Percentiles rank a stretch among this genome's conserved stretches.
Evolutionary conservation across 2,329 filamentous ascomycete genomes (phyloP).

Genomic region (Stachybotrys chlorohalonatus): DNA sequence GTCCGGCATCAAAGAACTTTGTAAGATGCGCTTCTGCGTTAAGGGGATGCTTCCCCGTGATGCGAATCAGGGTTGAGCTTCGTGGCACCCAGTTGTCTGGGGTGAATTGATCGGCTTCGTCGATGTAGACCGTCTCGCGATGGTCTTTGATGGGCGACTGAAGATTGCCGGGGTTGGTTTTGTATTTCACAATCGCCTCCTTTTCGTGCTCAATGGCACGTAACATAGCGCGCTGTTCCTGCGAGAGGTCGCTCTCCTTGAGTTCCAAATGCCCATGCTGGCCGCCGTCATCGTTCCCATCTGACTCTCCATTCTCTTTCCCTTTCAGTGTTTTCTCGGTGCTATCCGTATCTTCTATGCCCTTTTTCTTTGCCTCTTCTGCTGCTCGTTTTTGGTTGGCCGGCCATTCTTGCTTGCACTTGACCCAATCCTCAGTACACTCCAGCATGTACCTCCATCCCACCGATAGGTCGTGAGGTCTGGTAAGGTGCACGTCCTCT

Average conservation of each 20-base stretch:
- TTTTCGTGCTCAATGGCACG: constrained; percentile 32
- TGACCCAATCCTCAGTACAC: constrained; percentile 38
- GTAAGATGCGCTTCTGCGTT: constrained; percentile 37
- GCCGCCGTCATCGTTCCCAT: constrained; percentile 5
- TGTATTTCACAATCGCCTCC: constrained; percentile 27
- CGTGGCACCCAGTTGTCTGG: constrained; percentile 46
- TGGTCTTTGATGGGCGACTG: no score
- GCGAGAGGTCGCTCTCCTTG: constrained; percentile 20
- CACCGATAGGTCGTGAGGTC: constrained; percentile 31
- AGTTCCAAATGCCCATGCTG: constrained; percentile 6
- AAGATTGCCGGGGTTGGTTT: constrained; percentile 12
- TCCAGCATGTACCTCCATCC: constrained; percentile 42
- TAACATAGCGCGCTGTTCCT: constrained; percentile 31
- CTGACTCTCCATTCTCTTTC: constrained; percentile 9
- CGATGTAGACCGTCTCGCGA: constrained; percentile 5
- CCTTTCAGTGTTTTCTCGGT: constrained; percentile 4
- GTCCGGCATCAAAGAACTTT: constrained; percentile 32
- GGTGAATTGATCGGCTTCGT: constrained; percentile 34
- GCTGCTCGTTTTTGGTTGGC: constrained; percentile 27
- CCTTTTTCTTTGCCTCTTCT: constrained; percentile 10
- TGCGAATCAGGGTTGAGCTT: constrained; percentile 32
- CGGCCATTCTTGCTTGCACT: constrained; percentile 37
- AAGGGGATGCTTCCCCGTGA: constrained; percentile 43
- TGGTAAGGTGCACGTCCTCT: constrained; percentile 30
- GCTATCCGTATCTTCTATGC: constrained; percentile 5